Evolutionary conservation across 2,329 filamentous ascomycete species (phyloP), one percentile per base, ranked within the genome.

Genomic region (Monosporascus sp.): DNA sequence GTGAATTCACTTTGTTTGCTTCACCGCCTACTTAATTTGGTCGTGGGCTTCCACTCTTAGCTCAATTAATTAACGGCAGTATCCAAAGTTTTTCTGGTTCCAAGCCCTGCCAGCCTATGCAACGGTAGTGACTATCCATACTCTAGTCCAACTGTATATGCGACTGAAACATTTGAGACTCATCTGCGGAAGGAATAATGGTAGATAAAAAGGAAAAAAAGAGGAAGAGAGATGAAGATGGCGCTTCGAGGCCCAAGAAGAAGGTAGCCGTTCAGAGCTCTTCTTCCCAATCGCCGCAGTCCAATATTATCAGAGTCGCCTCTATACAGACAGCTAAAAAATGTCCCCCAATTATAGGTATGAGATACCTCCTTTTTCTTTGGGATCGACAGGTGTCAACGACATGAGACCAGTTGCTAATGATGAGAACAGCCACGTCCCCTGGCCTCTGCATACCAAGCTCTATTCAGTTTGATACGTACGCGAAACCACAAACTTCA

Each of bases 271-370:
- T 79, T 41, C 70, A 77, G 59, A 61, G 60, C 53, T 51, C 57
- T 37, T 51, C 66, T 44, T 49, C 64, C 39, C 64, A 46, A 44
- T 25, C 68, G n/a, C 57, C 69, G 17, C 61, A 70, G 47, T 57
- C 70, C 15, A 57, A 51, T 24, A 70, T 66, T 36, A 69, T 79
- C 51, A 74, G 69, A 42, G 70, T 83, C 31, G 72, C 76, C 24
- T 73, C 78, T 2, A 62, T 81, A 15, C 67, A 76, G 25, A 69
- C 70, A 53, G 70, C 72, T 18, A 73, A 73, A 55, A 69, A 69
- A 58, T 79, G 72, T 61, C 77, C 79, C 20, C 81, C 81, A 3
- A 70, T 82, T 27, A 71, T 82, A 68, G 79, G 79, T 82, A 77
- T 56, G 68, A 36, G 38, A 37, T 25, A 51, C 25, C 37, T 54